A percentile compares a stretch with the other conserved stretches of the same genome.
Conservation (phyloP, 768 basidiomycete genomes). For the Tulasnella sp. region DNA sequence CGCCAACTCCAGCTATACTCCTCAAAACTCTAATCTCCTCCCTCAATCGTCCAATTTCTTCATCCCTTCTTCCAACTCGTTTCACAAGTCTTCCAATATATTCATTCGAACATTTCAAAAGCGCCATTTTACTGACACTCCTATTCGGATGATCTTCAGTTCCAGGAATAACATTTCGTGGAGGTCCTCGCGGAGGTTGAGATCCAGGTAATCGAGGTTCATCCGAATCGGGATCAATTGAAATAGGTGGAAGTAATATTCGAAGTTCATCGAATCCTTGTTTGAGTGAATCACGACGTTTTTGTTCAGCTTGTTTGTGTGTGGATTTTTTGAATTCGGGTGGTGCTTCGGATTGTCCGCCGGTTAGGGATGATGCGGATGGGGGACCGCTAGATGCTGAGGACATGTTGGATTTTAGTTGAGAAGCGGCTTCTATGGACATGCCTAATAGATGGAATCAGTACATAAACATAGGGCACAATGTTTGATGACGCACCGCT, state of each 20-base stretch:
- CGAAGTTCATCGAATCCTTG: slow-evolving; percentile 82
- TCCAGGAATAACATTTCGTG: slow-evolving; percentile 39
- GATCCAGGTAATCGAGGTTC: slow-evolving; percentile 76
- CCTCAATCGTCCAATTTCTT: slow-evolving; percentile 56
- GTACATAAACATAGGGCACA: not conserved
- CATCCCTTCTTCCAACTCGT: slow-evolving; percentile 66
- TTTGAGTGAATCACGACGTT: slow-evolving; percentile 91
- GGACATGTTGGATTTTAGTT: slow-evolving; percentile 21
- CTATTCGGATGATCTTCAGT: slow-evolving; percentile 88
- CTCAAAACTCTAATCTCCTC: slow-evolving; percentile 52
- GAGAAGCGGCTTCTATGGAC: slow-evolving; percentile 17
- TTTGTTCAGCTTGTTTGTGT: slow-evolving; percentile 95
- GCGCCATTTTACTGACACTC: slow-evolving; percentile 83
- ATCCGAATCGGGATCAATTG: slow-evolving; percentile 50
- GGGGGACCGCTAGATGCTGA: no score
- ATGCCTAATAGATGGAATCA: slow-evolving; percentile 9
- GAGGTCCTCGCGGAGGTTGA: slow-evolving; percentile 79
- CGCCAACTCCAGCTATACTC: not conserved
- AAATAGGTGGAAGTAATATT: slow-evolving; percentile 73
- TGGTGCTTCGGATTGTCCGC: not conserved
- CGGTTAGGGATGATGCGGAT: slow-evolving; percentile 2
- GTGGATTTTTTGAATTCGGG: slow-evolving; percentile 49
- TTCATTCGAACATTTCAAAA: slow-evolving; percentile 83
- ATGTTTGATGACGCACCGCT: slow-evolving; percentile 30
- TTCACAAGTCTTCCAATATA: slow-evolving; percentile 65